These are phyloP conservation scores for Coemansia sp. DNA, from an alignment of 192 early-diverging fungal species.

Conservation along the genomic window DNA sequence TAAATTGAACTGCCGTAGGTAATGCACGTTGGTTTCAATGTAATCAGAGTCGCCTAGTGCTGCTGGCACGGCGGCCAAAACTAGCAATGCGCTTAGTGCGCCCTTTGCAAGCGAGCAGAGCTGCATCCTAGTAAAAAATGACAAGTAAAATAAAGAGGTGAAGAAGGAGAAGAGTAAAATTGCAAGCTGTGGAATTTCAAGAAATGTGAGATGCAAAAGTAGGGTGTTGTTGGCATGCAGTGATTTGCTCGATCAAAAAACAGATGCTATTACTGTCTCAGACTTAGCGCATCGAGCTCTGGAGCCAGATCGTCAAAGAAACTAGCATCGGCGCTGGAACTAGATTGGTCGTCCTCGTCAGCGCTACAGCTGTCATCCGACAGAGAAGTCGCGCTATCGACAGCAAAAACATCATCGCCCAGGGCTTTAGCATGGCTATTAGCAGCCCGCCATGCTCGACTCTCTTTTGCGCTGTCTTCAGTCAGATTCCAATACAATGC, in stretches of 20 bases:
- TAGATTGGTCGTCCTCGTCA: slow-evolving; percentile 1
- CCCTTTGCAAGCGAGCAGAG: slow-evolving; percentile 39
- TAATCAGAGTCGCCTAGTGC: slow-evolving; percentile 19
- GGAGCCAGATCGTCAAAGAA: not conserved
- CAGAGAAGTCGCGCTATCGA: not conserved
- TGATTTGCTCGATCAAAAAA: not conserved
- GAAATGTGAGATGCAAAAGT: not conserved
- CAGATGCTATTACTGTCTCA: not conserved
- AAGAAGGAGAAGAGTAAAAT: not conserved
- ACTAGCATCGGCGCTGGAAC: not conserved
- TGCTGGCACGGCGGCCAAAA: slow-evolving; percentile 18
- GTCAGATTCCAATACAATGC: slow-evolving; percentile 20
- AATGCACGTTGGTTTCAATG: slow-evolving; percentile 43
- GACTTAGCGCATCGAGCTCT: not conserved
- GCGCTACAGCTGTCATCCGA: not conserved
- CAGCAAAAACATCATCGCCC: not conserved
- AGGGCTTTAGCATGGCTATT: not conserved
- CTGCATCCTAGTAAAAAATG: slow-evolving; percentile 12
- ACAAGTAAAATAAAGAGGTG: not conserved
- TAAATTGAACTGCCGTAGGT: slow-evolving; percentile 40
- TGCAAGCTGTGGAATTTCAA: not conserved
- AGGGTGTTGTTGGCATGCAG: not conserved
- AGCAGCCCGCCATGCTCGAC: not conserved
- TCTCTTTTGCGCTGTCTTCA: slow-evolving; percentile 4
- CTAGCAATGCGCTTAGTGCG: slow-evolving; percentile 24